Percentiles rank a stretch among this genome's conserved stretches.
phyloP scores from a whole-genome alignment of 257 asterid genomes.

The Lycium ferocissimum region DNA sequence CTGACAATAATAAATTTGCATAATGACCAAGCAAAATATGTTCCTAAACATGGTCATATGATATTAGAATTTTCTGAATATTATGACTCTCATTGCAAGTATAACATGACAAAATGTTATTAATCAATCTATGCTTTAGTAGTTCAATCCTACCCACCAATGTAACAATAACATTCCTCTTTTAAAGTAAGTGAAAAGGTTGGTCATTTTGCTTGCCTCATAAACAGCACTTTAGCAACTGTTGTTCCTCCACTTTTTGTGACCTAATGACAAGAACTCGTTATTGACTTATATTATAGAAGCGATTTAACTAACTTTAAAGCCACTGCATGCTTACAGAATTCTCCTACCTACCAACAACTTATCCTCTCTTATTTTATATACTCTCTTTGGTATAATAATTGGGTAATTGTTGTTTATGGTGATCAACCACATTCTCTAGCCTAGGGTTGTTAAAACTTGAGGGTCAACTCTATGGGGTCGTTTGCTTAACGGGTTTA shows the following conservation, averaged over 20 bases:
- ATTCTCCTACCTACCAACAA: neutral
- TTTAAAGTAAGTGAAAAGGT: neutral
- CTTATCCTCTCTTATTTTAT: neutral
- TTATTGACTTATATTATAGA: neutral
- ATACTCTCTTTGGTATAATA: too few species aligned
- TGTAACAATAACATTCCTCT: slow-evolving; percentile 8
- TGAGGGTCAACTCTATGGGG: neutral
- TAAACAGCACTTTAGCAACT: neutral
- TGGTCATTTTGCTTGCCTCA: slow-evolving; percentile 24
- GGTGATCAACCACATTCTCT: too few species aligned
- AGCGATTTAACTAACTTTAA: neutral
- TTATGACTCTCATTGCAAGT: too few species aligned
- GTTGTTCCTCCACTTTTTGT: neutral
- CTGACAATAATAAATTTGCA: neutral
- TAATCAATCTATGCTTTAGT: slow-evolving; percentile 32
- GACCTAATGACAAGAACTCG: neutral
- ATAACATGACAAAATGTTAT: neutral
- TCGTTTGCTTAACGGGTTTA: too few species aligned
- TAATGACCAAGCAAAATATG: neutral
- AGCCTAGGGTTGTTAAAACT: neutral
- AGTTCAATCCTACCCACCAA: slow-evolving; percentile 55
- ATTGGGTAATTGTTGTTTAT: too few species aligned
- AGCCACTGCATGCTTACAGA: neutral
- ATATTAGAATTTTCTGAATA: too few species aligned
- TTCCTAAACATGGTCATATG: neutral